Conservation (phyloP, 2,329 filamentous ascomycete genomes). For the Aspergillus sp. region DNA sequence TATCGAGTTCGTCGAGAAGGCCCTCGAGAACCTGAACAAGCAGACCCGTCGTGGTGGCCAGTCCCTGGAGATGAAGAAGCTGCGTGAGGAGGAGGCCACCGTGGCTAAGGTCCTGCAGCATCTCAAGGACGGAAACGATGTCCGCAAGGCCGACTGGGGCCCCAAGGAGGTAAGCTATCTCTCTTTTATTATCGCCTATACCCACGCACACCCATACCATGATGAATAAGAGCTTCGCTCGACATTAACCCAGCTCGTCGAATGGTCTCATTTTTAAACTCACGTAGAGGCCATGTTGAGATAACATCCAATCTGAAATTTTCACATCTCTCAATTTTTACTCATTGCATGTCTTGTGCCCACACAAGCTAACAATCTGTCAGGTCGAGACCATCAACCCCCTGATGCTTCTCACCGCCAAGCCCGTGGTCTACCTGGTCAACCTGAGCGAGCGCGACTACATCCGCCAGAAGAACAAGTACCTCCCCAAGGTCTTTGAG, state of each 20-base stretch:
- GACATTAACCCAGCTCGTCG: slow-evolving; percentile 99
- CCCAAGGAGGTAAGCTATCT: slow-evolving; percentile 79
- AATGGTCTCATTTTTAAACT: slow-evolving; percentile 69
- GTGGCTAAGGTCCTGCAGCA: slow-evolving; percentile 85
- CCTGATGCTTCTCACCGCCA: slow-evolving; percentile 89
- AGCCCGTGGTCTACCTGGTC: slow-evolving; percentile 94
- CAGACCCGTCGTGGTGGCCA: slow-evolving; percentile 93
- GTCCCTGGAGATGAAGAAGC: slow-evolving; percentile 95
- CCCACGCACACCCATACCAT: slow-evolving; percentile 51
- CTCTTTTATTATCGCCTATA: slow-evolving; percentile 15
- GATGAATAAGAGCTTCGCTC: slow-evolving; percentile 99
- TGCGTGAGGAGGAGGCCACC: slow-evolving; percentile 88
- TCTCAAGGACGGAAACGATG: slow-evolving; percentile 86
- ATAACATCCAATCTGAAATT: slow-evolving; percentile 77
- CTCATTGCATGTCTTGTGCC: slow-evolving; percentile 15
- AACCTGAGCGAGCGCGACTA: slow-evolving; percentile 98
- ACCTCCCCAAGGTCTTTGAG: slow-evolving; percentile 86
- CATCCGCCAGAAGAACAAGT: slow-evolving; percentile 99
- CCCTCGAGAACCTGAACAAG: slow-evolving; percentile 86
- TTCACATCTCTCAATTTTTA: slow-evolving; percentile 17
- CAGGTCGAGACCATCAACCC: slow-evolving; percentile 98
- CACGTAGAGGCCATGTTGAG: slow-evolving; percentile 82
- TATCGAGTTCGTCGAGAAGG: slow-evolving; percentile 97
- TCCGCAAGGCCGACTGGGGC: slow-evolving; percentile 83
- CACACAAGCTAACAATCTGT: slow-evolving; percentile 15